A percentile compares a stretch with the other conserved stretches of the same genome.
These are phyloP conservation scores for Umbelopsis sp. DNA, from an alignment of 192 early-diverging fungal genomes.

Conservation along the genomic window DNA sequence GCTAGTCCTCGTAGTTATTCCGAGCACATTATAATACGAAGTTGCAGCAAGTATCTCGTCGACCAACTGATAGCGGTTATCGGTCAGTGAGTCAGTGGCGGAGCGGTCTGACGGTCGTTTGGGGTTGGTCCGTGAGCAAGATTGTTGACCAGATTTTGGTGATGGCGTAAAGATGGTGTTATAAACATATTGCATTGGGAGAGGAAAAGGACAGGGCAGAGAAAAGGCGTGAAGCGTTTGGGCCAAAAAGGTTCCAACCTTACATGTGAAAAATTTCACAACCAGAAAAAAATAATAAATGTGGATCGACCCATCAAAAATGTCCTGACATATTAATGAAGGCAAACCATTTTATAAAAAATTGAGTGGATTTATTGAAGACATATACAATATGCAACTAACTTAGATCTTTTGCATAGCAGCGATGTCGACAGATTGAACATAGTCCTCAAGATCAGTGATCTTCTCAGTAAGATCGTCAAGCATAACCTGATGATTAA, in stretches of 20 bases:
- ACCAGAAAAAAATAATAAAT: not conserved
- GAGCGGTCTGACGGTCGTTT: not conserved
- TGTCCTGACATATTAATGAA: not conserved
- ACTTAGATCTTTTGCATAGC: slow-evolving; percentile 85
- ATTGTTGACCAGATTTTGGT: not conserved
- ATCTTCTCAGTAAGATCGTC: slow-evolving; percentile 84
- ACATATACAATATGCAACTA: slow-evolving; percentile 18
- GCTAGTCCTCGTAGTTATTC: slow-evolving; percentile 38
- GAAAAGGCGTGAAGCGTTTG: not conserved
- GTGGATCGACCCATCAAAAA: too few relatives aligned
- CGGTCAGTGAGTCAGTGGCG: not conserved
- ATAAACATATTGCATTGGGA: slow-evolving; percentile 18
- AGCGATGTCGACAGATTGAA: slow-evolving; percentile 86
- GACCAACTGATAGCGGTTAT: slow-evolving; percentile 39
- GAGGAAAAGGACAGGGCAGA: not conserved
- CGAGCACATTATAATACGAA: slow-evolving; percentile 51
- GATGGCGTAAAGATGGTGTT: slow-evolving; percentile 14
- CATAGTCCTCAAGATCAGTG: slow-evolving; percentile 72
- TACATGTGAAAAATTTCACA: slow-evolving; percentile 9
- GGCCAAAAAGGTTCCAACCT: not conserved
- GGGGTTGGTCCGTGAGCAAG: not conserved
- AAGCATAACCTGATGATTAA: slow-evolving; percentile 21
- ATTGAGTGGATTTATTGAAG: not conserved
- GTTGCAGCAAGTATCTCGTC: slow-evolving; percentile 52
- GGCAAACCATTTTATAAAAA: not conserved